These are phyloP conservation scores for Postia placenta DNA, from an alignment of 768 basidiomycete genomes.

Conservation along the genomic window DNA sequence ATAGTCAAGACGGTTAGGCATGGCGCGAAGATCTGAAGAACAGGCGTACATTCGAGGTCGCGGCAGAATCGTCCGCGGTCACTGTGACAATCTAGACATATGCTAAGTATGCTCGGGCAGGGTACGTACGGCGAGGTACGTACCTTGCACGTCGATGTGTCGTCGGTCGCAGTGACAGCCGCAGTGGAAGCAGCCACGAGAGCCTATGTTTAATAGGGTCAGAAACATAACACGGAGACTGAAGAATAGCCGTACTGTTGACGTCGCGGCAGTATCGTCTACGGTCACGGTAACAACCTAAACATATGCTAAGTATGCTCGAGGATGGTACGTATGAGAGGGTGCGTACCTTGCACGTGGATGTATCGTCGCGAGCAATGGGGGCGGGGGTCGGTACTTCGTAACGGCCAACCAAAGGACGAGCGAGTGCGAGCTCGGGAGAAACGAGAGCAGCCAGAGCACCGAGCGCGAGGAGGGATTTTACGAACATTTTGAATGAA, in stretches of 20 bases:
- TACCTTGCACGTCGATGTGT: too few relatives aligned
- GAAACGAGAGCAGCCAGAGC: slow-evolving; percentile 16
- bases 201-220: slow-evolving; percentile 2
- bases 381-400: too few relatives aligned
- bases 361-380: too few relatives aligned
- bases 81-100: slow-evolving; percentile 13
- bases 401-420: slow-evolving; percentile 29
- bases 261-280: neutral
- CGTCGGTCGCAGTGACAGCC: too few relatives aligned
- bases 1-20: slow-evolving; percentile 48
- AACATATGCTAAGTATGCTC: too few relatives aligned
- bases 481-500: slow-evolving; percentile 18
- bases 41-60: slow-evolving; percentile 11
- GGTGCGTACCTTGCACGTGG: too few relatives aligned
- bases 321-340: too few relatives aligned
- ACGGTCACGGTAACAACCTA: slow-evolving; percentile 5
- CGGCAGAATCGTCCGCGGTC: slow-evolving; percentile 9
- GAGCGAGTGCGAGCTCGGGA: slow-evolving; percentile 27
- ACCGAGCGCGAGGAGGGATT: slow-evolving; percentile 13
- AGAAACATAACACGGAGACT: slow-evolving; percentile 6
- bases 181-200: slow-evolving; percentile 8
- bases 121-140: too few relatives aligned
- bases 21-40: slow-evolving; percentile 40
- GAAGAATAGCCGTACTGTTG: neutral
- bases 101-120: too few relatives aligned